Evolutionary conservation across 2,329 filamentous ascomycete genomes (phyloP).

Genomic region (Cladophialophora psammophila): DNA sequence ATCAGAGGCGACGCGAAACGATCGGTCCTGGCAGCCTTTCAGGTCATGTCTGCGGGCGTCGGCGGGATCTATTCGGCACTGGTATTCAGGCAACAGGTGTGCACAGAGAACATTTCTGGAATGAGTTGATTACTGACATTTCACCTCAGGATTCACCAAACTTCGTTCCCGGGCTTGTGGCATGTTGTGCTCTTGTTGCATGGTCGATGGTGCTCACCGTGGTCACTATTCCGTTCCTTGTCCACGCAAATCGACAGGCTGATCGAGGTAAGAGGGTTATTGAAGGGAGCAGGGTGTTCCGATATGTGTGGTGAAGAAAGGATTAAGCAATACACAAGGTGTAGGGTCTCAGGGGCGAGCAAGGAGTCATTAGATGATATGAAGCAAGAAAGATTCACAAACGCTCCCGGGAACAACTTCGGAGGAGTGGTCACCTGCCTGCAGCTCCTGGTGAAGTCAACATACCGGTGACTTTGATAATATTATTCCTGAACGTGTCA

Average conservation of each 20-base stretch:
- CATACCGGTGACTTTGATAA: no score
- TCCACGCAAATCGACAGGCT: conserved; percentile 63
- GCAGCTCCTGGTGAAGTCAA: no score
- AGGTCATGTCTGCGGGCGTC: conserved; percentile 49
- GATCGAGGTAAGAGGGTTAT: conserved; percentile 57
- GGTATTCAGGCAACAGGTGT: conserved; percentile 37
- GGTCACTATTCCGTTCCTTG: conserved; percentile 59
- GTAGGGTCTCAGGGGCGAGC: no score
- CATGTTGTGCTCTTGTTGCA: conserved; percentile 59
- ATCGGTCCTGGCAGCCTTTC: conserved; percentile 45
- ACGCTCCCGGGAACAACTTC: no score
- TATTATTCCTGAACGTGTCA: no score
- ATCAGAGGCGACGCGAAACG: conserved; percentile 44
- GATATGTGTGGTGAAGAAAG: conserved; percentile 44
- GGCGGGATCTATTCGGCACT: conserved; percentile 39
- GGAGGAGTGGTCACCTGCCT: no score
- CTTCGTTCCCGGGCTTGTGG: conserved; percentile 42
- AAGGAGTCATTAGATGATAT: no score
- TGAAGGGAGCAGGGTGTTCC: conserved; percentile 53
- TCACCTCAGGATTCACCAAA: conserved; percentile 38
- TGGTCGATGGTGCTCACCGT: conserved; percentile 63
- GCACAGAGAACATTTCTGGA: neutral
- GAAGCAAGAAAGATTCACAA: no score
- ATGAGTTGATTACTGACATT: conserved; percentile 7
- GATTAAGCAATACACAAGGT: no score